These are phyloP conservation scores for Corrigiola litoralis DNA, from an alignment of 179 eudicot species.

Conservation along the genomic window DNA sequence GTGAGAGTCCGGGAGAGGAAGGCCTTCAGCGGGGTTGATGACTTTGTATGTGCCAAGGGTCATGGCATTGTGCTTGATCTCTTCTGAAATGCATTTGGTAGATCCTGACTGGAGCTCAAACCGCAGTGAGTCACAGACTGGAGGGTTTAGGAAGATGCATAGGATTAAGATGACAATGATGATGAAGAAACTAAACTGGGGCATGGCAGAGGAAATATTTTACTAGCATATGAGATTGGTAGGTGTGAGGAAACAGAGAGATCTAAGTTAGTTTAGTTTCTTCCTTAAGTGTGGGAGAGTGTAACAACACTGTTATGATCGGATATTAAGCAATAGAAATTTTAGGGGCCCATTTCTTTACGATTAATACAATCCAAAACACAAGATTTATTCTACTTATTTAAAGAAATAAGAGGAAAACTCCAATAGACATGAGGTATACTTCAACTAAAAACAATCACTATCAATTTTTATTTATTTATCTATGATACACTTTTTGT, in stretches of 20 bases:
- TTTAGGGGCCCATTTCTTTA: background rate
- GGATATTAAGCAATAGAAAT: background rate
- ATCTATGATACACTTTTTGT: too few relatives aligned
- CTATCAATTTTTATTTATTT: too few relatives aligned
- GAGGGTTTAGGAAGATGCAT: slow-evolving; percentile 7
- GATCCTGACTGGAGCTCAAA: slow-evolving; percentile 61
- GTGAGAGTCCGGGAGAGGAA: slow-evolving; percentile 45
- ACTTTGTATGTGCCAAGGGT: slow-evolving; percentile 60
- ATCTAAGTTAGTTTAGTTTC: background rate
- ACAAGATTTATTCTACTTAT: too few relatives aligned
- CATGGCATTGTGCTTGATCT: slow-evolving; percentile 47
- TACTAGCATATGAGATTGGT: background rate
- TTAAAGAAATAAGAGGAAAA: too few relatives aligned
- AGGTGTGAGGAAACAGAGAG: background rate
- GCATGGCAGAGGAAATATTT: background rate
- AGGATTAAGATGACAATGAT: background rate
- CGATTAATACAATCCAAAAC: too few relatives aligned
- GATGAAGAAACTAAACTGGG: background rate
- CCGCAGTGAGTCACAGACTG: slow-evolving; percentile 33
- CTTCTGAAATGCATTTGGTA: slow-evolving; percentile 72
- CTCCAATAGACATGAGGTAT: too few relatives aligned
- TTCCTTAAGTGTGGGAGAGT: background rate
- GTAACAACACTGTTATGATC: background rate
- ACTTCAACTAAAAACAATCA: too few relatives aligned
- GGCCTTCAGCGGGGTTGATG: slow-evolving; percentile 36